Base-by-base conservation (phyloP, 2,329 filamentous ascomycete species). In the Elsinoe necatrix region DNA sequence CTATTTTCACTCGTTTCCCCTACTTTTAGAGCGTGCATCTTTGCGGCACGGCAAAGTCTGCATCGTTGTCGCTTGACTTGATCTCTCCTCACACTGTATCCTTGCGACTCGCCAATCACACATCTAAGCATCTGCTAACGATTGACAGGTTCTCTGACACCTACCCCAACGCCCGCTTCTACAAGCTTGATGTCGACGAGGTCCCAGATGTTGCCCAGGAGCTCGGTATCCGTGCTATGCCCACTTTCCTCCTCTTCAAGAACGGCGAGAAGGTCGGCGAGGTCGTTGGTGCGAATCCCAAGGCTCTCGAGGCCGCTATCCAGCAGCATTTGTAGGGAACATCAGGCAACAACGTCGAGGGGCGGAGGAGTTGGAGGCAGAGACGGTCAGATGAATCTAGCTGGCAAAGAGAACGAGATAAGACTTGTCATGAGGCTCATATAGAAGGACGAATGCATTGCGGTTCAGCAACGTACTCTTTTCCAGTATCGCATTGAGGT, bases 131-230 rank as follows among this genome's bases (percentile, higher is more conserved):
- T 59, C 58, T 57, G 41, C 35, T 39, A 27, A 45, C 59, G 12
- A 21, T 54, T 42, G 43, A 37, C 67, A 86, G 83, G 61, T 78
- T 82, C 71, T 81, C 83, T 66, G 71, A 84, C 42, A 69, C 73
- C 58, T 81, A 80, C 75, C 72, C 80, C 62, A 70, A 76, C 63
- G 79, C 86, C 63, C 77, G 81, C 72, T 96, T 95, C 75, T 83
- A 83, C 80, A 93, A 95, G 81, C 77, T 96, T 69, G 90, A 97
- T 72, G 90, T 96, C 65, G 91, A 96, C 72, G 78, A 89, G 62
- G 76, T 92, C 39, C 77, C 84, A 63, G 83, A 87, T 1, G 80
- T 95, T 51, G 83, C 87, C 29, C 79, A 85, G 66, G 83, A 93
- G 69, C 83, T 93, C 61, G 82, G 82, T 62, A 81, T 97, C 71